Conservation (phyloP, 352 stramenopile species). For the Globisporangium cylindrosporum region DNA sequence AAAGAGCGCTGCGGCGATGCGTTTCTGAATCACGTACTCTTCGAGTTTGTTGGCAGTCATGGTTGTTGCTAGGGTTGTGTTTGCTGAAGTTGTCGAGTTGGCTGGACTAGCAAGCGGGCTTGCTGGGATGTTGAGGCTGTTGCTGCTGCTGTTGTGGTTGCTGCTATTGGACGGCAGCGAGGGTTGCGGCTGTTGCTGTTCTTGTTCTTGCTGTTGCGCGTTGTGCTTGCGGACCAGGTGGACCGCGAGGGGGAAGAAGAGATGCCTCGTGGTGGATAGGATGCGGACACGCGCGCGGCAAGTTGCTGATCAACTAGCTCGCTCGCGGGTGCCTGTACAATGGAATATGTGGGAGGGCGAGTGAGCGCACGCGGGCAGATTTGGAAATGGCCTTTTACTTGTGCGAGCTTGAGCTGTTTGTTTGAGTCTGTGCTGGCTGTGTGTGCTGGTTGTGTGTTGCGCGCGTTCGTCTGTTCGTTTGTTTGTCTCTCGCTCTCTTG, state of each 20-base stretch:
- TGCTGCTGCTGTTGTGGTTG: slow-evolving; percentile 6
- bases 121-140: neutral
- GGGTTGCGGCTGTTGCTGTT: neutral
- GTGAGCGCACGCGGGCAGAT: neutral
- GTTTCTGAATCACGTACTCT: slow-evolving; percentile 79
- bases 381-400: slow-evolving; percentile 9
- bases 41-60: slow-evolving; percentile 59
- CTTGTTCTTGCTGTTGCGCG: neutral
- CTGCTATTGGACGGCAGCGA: neutral
- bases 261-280: slow-evolving; percentile 7
- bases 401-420: neutral
- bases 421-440: neutral
- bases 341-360: neutral
- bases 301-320: neutral
- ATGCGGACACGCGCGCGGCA: neutral
- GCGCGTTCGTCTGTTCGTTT: slow-evolving; percentile 2
- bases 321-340: neutral
- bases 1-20: slow-evolving; percentile 71
- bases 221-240: slow-evolving; percentile 18
- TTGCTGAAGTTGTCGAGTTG: neutral
- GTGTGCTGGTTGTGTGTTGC: neutral
- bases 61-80: neutral
- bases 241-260: slow-evolving; percentile 19
- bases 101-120: neutral
- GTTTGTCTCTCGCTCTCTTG: neutral